Evolutionary conservation across 139 green algal genomes (phyloP).

Genomic region (Trebouxia sp.): DNA sequence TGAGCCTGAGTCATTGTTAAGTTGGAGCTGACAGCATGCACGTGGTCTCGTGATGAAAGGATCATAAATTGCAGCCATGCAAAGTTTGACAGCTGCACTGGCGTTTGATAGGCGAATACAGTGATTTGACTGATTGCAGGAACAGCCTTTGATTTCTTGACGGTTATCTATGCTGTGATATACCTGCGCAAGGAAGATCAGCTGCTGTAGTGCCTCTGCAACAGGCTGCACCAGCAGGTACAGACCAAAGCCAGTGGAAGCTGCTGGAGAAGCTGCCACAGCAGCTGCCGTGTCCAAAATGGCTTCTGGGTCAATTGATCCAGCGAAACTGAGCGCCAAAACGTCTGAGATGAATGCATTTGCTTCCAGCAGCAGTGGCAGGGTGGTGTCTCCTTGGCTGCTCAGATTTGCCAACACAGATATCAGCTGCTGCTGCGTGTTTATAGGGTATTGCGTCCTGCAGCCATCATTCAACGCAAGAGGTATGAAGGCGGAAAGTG

Average conservation of each 20-base stretch:
- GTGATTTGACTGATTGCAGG: not conserved
- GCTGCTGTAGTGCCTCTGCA: not conserved
- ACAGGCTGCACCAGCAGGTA: constrained; percentile 5
- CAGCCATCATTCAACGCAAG: not conserved
- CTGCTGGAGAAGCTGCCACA: not conserved
- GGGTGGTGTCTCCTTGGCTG: not conserved
- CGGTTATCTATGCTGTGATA: no score
- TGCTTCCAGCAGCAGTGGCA: not conserved
- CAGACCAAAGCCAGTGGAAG: not conserved
- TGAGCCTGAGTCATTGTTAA: not conserved
- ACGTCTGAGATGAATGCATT: not conserved
- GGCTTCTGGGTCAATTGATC: not conserved
- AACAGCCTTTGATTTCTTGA: not conserved
- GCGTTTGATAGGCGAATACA: not conserved
- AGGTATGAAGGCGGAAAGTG: no score
- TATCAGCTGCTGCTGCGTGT: not conserved
- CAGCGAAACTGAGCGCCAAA: constrained; percentile 10
- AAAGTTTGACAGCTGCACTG: not conserved
- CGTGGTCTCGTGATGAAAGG: not conserved
- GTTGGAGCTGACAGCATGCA: not conserved
- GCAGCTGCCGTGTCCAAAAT: not conserved
- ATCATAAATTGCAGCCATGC: not conserved
- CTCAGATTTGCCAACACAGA: not conserved
- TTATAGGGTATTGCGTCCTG: not conserved
- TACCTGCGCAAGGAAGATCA: not conserved